phyloP scores from a whole-genome alignment of 176 grass and related monocot genomes.

The Raddia guianensis region DNA sequence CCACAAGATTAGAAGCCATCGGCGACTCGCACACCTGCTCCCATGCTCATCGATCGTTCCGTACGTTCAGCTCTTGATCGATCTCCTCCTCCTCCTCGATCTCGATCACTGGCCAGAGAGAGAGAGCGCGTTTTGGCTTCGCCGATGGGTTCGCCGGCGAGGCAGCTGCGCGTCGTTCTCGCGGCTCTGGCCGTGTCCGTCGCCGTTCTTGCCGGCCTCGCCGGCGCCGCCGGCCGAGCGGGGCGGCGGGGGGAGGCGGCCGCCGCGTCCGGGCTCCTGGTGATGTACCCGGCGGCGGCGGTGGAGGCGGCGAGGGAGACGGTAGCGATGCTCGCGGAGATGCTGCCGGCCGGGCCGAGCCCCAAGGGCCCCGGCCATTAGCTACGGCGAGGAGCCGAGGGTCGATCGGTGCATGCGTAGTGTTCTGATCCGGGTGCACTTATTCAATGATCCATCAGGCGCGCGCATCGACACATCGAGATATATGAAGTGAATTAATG shows the following conservation, averaged over 20 bases:
- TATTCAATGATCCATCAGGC: background rate
- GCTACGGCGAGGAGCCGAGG: background rate
- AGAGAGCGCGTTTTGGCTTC: background rate
- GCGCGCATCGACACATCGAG: no score
- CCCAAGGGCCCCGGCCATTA: constrained; percentile 68
- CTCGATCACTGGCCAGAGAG: background rate
- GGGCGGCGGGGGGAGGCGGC: background rate
- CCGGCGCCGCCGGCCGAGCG: background rate
- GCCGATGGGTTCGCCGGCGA: constrained; percentile 20
- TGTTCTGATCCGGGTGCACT: background rate
- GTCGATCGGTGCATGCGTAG: background rate
- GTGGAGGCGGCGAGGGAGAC: constrained; percentile 38
- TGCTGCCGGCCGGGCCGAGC: constrained; percentile 67
- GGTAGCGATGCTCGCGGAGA: constrained; percentile 63
- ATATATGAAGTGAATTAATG: background rate
- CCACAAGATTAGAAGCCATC: background rate
- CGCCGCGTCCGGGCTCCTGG: background rate
- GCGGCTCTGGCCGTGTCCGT: background rate
- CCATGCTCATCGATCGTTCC: background rate
- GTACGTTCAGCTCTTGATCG: background rate
- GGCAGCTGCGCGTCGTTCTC: background rate
- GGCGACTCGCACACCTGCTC: background rate
- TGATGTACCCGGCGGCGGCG: constrained; percentile 14
- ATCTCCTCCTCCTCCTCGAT: background rate
- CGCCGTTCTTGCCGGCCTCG: background rate